phyloP scores from a whole-genome alignment of 148 eudicot species.

The Persicaria maculosa region DNA sequence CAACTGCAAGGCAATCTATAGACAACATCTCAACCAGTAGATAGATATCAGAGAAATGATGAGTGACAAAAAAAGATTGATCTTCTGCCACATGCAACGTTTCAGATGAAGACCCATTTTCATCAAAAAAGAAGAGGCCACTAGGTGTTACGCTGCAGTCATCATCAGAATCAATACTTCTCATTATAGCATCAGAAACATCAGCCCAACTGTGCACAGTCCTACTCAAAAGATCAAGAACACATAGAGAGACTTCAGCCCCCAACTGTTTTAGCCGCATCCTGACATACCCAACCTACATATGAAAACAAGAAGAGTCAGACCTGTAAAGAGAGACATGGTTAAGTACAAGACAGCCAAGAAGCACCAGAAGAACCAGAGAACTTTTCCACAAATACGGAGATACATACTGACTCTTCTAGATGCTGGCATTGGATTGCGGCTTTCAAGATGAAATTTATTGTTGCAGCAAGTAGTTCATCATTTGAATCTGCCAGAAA shows the following conservation, averaged over 20 bases:
- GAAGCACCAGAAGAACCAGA: background rate
- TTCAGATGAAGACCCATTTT: constrained; percentile 56
- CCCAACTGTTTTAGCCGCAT: constrained; percentile 78
- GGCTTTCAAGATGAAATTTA: constrained; percentile 83
- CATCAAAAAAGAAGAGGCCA: constrained; percentile 69
- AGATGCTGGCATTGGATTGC: constrained; percentile 91
- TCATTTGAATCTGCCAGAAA: constrained; percentile 70
- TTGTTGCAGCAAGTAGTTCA: constrained; percentile 76
- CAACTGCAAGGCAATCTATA: constrained; percentile 79
- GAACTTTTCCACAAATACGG: constrained; percentile 9
- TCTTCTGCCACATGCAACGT: constrained; percentile 35
- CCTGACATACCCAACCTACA: constrained; percentile 85
- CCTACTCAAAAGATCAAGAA: constrained; percentile 76
- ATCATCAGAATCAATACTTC: constrained; percentile 77
- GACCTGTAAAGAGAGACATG: background rate
- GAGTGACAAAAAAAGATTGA: constrained; percentile 39
- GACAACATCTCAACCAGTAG: constrained; percentile 85
- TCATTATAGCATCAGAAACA: constrained; percentile 76
- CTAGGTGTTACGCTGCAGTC: constrained; percentile 41
- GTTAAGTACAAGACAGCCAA: background rate
- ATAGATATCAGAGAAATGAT: constrained; percentile 73
- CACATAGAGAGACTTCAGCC: constrained; percentile 72
- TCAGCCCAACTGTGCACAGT: constrained; percentile 82
- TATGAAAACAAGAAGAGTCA: constrained; percentile 16
- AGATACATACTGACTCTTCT: constrained; percentile 76